These are phyloP conservation scores for Solanum habrochaites DNA, from an alignment of 257 asterid genomes.

Conservation along the genomic window DNA sequence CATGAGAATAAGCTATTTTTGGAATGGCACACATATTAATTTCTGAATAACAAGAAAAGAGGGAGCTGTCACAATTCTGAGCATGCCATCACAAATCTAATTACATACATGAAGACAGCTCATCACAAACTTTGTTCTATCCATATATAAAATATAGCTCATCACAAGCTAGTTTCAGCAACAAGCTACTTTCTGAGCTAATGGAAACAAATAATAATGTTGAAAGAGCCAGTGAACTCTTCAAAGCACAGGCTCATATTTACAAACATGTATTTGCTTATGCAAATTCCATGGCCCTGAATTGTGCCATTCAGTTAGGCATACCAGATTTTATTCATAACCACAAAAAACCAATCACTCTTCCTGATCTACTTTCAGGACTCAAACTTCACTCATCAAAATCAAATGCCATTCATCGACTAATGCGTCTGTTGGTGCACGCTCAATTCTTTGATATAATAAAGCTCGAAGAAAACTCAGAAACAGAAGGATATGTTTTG, in stretches of 20 bases:
- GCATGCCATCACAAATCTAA: background rate
- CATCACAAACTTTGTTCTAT: background rate
- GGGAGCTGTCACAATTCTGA: background rate
- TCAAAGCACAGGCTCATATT: slow-evolving; percentile 10
- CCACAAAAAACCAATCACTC: slow-evolving; percentile 11
- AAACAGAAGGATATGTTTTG: slow-evolving; percentile 1
- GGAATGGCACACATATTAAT: background rate
- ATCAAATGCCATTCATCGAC: background rate
- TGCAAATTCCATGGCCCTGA: slow-evolving; percentile 10
- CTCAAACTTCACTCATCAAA: slow-evolving; percentile 2
- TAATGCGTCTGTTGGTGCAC: slow-evolving; percentile 7
- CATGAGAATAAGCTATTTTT: background rate
- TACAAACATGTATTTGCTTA: slow-evolving; percentile 1
- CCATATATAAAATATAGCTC: background rate
- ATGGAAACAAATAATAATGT: background rate
- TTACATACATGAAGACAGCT: background rate
- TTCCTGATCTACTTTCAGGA: background rate
- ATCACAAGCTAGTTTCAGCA: background rate
- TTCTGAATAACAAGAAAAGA: background rate
- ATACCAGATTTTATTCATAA: slow-evolving; percentile 3
- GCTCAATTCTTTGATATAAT: background rate
- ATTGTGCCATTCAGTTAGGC: slow-evolving; percentile 9
- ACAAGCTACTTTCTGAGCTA: background rate
- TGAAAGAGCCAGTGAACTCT: background rate
- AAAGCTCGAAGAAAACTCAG: background rate